Conservation (phyloP, 768 basidiomycete species). For the Pleurotus tuoliensis region DNA sequence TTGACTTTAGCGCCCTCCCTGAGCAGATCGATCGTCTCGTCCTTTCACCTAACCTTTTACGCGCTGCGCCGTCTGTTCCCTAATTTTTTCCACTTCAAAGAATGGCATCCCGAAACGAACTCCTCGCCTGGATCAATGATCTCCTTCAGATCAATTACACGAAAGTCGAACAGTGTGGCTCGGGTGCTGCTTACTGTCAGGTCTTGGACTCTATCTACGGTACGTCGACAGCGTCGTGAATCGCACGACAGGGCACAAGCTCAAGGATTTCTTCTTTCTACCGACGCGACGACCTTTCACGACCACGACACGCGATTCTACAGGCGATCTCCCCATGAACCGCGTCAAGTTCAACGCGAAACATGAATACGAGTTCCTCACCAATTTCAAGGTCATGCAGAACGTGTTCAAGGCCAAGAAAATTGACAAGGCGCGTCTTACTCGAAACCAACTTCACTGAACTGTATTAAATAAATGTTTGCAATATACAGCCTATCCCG, state of each 20-base stretch:
- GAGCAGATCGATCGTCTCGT: too few relatives aligned
- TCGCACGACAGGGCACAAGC: too few relatives aligned
- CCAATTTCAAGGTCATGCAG: slow-evolving; percentile 95
- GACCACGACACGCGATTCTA: not conserved
- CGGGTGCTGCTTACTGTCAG: slow-evolving; percentile 92
- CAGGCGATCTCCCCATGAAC: slow-evolving; percentile 87
- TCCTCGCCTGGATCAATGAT: slow-evolving; percentile 92
- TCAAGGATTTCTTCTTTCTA: too few relatives aligned
- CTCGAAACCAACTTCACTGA: not conserved
- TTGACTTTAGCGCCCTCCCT: too few relatives aligned
- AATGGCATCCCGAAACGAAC: slow-evolving; percentile 80
- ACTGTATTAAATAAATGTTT: not conserved
- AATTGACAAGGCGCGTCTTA: slow-evolving; percentile 78
- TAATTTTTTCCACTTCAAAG: slow-evolving; percentile 27
- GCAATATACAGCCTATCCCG: slow-evolving; percentile 69
- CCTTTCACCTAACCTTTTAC: too few relatives aligned
- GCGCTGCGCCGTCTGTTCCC: not conserved
- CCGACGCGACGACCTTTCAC: not conserved
- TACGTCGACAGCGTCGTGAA: slow-evolving; percentile 33
- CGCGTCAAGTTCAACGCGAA: slow-evolving; percentile 95
- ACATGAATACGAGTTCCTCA: slow-evolving; percentile 93
- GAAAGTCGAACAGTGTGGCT: slow-evolving; percentile 89
- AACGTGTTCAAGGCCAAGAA: slow-evolving; percentile 87
- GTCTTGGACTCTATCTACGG: slow-evolving; percentile 93
- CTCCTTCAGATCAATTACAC: slow-evolving; percentile 88